A percentile compares a stretch with the other conserved stretches of the same genome.
phyloP scores from a whole-genome alignment of 2,329 filamentous ascomycete genomes.

The Pseudocercospora fijiensis region DNA sequence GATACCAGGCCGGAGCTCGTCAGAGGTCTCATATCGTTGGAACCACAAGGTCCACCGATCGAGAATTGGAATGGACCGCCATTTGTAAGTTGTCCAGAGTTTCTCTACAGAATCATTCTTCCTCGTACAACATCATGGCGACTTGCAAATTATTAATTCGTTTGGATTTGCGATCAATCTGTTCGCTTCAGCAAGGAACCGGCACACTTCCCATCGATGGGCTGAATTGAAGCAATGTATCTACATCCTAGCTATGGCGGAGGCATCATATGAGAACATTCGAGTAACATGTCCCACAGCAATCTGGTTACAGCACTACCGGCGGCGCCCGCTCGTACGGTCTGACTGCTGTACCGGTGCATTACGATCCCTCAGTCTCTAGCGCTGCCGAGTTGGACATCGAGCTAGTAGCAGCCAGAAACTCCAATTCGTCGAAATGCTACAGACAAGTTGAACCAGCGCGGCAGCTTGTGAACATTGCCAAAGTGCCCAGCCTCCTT shows the following conservation, averaged over 20 bases:
- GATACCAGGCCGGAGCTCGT: conserved; percentile 53
- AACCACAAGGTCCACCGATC: conserved; percentile 57
- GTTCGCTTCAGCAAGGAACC: not conserved
- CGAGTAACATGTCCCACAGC: not conserved
- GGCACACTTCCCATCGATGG: not conserved
- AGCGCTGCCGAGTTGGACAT: conserved; percentile 31
- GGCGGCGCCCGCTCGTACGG: conserved; percentile 35
- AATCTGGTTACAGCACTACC: conserved; percentile 9
- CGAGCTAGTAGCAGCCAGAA: conserved; percentile 27
- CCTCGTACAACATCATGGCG: not conserved
- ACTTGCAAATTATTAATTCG: not conserved
- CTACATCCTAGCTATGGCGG: not conserved
- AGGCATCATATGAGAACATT: not conserved
- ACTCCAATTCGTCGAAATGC: conserved; percentile 38
- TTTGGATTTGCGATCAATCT: not conserved
- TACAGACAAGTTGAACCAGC: conserved; percentile 43
- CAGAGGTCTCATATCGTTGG: conserved; percentile 52
- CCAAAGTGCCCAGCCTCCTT: conserved; percentile 50
- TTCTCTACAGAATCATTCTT: too few species aligned
- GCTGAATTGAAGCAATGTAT: not conserved
- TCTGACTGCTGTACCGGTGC: conserved; percentile 37
- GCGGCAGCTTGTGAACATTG: conserved; percentile 51
- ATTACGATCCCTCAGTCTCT: conserved; percentile 38
- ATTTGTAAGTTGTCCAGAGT: not conserved
- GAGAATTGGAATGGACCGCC: conserved; percentile 26